Percentiles rank a stretch among this genome's conserved stretches.
Conservation (phyloP, 164 flowering plant genomes). For the Litsea cubeba region DNA sequence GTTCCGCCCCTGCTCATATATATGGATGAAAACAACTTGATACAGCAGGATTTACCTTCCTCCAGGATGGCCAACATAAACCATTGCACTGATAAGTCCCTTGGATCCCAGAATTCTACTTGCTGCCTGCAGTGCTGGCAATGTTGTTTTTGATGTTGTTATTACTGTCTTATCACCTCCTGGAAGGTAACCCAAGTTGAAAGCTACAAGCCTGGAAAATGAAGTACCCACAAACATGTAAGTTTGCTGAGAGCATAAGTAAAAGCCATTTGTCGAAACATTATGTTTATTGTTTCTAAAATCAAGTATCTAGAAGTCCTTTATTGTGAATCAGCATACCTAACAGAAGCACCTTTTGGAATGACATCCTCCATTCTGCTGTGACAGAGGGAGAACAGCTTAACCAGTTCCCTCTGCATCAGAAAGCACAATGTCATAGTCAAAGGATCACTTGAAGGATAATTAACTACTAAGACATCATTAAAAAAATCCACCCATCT, state of each 20-base stretch:
- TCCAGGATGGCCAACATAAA: constrained; percentile 85
- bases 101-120: constrained; percentile 47
- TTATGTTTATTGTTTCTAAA: neutral
- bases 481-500: neutral
- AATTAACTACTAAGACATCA: no score
- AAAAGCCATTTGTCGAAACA: neutral
- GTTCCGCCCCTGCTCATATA: no score
- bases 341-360: constrained; percentile 44
- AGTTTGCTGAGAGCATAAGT: neutral
- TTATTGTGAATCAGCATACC: constrained; percentile 31
- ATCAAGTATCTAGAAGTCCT: no score
- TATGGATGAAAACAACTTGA: neutral
- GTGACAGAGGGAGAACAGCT: constrained; percentile 69
- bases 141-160: constrained; percentile 64
- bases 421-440: constrained; percentile 3
- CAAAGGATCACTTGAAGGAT: neutral
- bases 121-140: constrained; percentile 65
- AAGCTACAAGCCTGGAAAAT: constrained; percentile 74
- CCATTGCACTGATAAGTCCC: constrained; percentile 76
- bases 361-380: constrained; percentile 79
- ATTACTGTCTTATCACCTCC: constrained; percentile 76
- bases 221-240: neutral
- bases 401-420: constrained; percentile 64
- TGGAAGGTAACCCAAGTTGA: constrained; percentile 98
- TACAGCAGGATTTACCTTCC: constrained; percentile 55